These are phyloP conservation scores for Gossypium davidsonii DNA, from an alignment of 441 rosid species.

Conservation along the genomic window DNA sequence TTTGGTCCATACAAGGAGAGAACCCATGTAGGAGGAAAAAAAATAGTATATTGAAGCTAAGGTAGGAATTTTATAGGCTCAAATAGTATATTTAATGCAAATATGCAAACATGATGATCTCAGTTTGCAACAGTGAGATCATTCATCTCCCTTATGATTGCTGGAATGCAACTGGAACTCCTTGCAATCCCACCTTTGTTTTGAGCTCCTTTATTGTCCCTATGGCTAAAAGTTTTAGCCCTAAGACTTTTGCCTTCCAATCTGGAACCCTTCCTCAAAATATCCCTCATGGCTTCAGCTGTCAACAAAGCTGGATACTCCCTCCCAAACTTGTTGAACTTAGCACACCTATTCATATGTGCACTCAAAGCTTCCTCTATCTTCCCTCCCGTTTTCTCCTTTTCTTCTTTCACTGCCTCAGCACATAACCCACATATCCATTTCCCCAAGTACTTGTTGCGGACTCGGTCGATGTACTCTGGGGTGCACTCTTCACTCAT, in stretches of 20 bases:
- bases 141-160: conserved; percentile 51
- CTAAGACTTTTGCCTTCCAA: conserved; percentile 19
- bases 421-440: conserved; percentile 87
- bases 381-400: conserved; percentile 49
- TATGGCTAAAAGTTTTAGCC: conserved; percentile 46
- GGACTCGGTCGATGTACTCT: conserved; percentile 63
- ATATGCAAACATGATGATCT: neutral
- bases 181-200: conserved; percentile 56
- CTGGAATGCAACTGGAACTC: conserved; percentile 88
- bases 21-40: neutral
- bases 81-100: neutral
- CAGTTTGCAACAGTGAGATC: conserved; percentile 25
- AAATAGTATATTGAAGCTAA: neutral
- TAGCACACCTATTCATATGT: conserved; percentile 71
- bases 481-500: conserved; percentile 87
- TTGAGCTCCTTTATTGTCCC: conserved; percentile 28
- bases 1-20: neutral
- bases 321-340: conserved; percentile 71
- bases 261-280: conserved; percentile 45
- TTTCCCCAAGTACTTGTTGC: conserved; percentile 59
- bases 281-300: conserved; percentile 88
- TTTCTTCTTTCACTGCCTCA: conserved; percentile 89
- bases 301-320: conserved; percentile 72
- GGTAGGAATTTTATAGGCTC: neutral
- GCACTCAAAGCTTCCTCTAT: conserved; percentile 56